Base-by-base conservation (phyloP, 225 moss, liverwort and hornwort genomes). In the Sphagnum contortum region DNA sequence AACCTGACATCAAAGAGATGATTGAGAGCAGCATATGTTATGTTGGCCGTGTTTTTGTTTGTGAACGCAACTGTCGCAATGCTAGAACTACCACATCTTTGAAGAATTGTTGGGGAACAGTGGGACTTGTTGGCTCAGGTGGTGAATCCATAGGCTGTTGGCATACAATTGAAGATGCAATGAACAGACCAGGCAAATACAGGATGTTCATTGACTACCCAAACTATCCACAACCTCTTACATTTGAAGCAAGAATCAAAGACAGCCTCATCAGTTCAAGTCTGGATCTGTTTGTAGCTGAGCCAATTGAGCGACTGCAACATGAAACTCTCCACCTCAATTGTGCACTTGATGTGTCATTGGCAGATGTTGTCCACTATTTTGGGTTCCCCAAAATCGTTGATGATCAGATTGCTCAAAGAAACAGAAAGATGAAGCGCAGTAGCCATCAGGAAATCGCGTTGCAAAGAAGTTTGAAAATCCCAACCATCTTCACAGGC, bases 141-240 rank as follows among this genome's bases (percentile, higher is more conserved):
- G 66, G 77, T 55, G 63, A 77, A 66, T 73, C 73, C 1, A 63
- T 70, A 55, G 55, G 60, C 9, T 77, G 70, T 73, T 73, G 73
- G 63, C 60, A 77, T 52, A 73, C 56, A 6, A 70, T 73, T 55
- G 62, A 73, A 63, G 48, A 46, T 11, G 54, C 47, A 5, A 66
- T 45, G 57, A 69, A 63, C 55, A 13, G 9, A 13, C 45, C 57
- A 9, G 49, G 54, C 57, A 52, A 53, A 13, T 10, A 51, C 6
- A 73, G 63, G 66, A 64, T 67, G 48, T 70, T 55, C 9, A 74
- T 74, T 50, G 56, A 70, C 44, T 68, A 68, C 55, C 64, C 73
- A 44, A 68, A 68, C 60, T 62, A 74, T 56, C 64, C 55, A 52
- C 48, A 71, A 1, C 48, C 47, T 48, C 47, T 73, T 5, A 44